Percentiles rank a stretch among this genome's conserved stretches.
phyloP scores from a whole-genome alignment of 257 asterid species.

The Thymus mandschuricus region DNA sequence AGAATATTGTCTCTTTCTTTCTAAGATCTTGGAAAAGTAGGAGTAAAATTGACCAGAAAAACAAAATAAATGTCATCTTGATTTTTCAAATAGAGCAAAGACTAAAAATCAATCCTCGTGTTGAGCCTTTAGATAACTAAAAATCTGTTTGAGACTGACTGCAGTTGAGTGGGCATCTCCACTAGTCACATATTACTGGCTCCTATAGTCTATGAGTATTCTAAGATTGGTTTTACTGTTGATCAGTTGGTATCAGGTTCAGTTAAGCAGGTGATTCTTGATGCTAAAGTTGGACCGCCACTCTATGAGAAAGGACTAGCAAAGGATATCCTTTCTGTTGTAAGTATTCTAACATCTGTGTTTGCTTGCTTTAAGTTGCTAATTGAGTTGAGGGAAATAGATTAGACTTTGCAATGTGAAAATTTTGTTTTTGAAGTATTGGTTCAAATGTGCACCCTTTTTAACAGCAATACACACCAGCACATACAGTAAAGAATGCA shows the following conservation, averaged over 20 bases:
- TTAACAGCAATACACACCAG: neutral
- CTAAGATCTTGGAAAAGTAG: conserved; percentile 13
- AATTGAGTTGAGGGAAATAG: neutral
- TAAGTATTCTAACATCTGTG: conserved; percentile 44
- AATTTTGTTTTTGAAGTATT: conserved; percentile 12
- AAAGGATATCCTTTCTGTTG: conserved; percentile 69
- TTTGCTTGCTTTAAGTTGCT: conserved; percentile 22
- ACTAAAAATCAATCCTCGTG: conserved; percentile 22
- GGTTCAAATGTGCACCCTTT: conserved; percentile 6
- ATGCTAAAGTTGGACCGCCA: conserved; percentile 94
- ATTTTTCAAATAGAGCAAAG: conserved; percentile 23
- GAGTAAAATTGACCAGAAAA: conserved; percentile 19
- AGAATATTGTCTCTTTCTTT: conserved; percentile 9
- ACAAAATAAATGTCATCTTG: neutral
- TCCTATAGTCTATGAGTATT: conserved; percentile 16
- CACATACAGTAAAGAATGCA: neutral
- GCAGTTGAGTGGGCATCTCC: conserved; percentile 15
- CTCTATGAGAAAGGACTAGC: conserved; percentile 78
- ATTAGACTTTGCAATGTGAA: conserved; percentile 15
- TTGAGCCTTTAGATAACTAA: conserved; percentile 16
- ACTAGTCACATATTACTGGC: conserved; percentile 9
- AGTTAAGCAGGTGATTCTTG: conserved; percentile 79
- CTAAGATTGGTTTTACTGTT: conserved; percentile 40
- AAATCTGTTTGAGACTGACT: conserved; percentile 21
- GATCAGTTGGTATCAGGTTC: conserved; percentile 76